A percentile compares a stretch with the other conserved stretches of the same genome.
phyloP scores from a whole-genome alignment of 1,284 basidiomycete species.

The Ganoderma sp. region DNA sequence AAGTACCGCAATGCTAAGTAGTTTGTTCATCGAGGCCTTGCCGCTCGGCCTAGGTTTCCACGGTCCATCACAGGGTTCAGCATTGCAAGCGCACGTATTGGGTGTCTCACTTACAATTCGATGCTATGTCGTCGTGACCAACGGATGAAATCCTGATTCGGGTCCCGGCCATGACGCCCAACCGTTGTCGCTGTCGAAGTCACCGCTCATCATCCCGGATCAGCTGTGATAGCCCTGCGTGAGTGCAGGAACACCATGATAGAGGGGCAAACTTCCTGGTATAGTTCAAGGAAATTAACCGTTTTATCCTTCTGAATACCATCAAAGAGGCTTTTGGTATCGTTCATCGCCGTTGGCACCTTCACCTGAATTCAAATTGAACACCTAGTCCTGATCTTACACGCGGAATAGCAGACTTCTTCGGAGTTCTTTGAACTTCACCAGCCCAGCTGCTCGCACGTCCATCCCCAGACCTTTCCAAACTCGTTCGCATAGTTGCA shows the following conservation, averaged over 20 bases:
- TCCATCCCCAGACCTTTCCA: slow-evolving; percentile 55
- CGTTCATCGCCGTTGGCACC: neutral
- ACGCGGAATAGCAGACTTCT: neutral
- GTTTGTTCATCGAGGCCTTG: slow-evolving; percentile 1
- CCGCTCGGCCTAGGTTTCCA: neutral
- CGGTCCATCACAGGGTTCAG: neutral
- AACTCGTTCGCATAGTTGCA: slow-evolving; percentile 40
- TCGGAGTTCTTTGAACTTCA: slow-evolving; percentile 20
- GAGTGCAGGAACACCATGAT: too few relatives aligned
- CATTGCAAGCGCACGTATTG: neutral
- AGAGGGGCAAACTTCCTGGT: too few relatives aligned
- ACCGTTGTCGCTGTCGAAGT: neutral
- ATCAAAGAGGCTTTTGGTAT: neutral
- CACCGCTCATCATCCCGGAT: neutral
- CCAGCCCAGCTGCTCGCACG: slow-evolving; percentile 57
- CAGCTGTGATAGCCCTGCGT: too few relatives aligned
- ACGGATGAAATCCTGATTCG: neutral
- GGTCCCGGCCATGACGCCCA: neutral
- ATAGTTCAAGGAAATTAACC: too few relatives aligned
- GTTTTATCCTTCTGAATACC: too few relatives aligned
- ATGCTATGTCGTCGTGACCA: neutral
- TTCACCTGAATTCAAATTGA: neutral
- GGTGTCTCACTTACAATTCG: neutral
- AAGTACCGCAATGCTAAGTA: neutral
- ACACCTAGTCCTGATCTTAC: neutral